These are phyloP conservation scores for Akanthomyces uredinophilus DNA, from an alignment of 2,329 filamentous ascomycete genomes.

Conservation along the genomic window DNA sequence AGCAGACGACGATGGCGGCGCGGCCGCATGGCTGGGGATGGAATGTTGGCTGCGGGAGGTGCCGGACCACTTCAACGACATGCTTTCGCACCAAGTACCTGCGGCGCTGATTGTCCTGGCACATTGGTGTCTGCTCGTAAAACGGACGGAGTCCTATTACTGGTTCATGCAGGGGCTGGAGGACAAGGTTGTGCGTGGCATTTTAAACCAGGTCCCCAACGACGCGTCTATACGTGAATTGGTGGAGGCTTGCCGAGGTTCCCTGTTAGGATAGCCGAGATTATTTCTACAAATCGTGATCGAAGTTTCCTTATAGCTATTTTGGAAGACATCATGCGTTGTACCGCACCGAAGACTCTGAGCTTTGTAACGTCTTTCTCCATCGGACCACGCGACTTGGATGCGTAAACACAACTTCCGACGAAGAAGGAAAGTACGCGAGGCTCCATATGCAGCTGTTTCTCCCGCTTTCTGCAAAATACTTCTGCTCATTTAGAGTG, in stretches of 20 bases:
- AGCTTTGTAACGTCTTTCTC: neutral
- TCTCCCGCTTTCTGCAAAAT: no score
- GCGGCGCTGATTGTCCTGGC: neutral
- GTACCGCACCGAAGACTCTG: neutral
- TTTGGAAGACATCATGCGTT: neutral
- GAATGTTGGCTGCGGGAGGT: slow-evolving; percentile 1
- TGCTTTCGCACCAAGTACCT: neutral
- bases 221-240: neutral
- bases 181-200: neutral
- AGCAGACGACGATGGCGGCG: neutral
- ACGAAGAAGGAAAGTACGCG: no score
- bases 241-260: neutral
- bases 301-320: neutral
- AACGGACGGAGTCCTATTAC: neutral
- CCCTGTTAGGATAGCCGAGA: neutral
- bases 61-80: neutral
- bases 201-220: neutral
- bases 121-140: neutral
- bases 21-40: neutral
- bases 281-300: neutral
- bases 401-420: neutral
- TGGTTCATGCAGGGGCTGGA: neutral
- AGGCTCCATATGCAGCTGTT: no score
- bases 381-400: no score
- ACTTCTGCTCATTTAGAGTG: no score